Evolutionary conservation across 768 basidiomycete species (phyloP), one percentile per base, ranked within the genome.

Genomic region (Boletus tylopilopsis): DNA sequence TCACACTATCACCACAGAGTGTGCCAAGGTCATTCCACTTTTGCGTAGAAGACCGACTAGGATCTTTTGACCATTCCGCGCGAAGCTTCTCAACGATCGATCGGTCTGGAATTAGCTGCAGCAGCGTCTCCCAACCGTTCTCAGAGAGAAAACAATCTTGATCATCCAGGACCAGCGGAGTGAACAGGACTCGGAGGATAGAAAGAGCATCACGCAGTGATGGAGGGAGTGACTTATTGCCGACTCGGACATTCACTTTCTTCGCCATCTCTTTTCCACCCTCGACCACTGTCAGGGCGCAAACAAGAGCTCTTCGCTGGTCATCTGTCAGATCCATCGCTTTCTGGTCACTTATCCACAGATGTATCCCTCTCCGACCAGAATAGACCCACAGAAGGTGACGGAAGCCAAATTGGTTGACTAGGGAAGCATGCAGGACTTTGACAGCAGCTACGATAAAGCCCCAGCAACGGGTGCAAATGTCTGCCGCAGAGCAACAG

Each of bases 331-430:
- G 76, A 47, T 79, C 84, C 75, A 97, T 79, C 2, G 95, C 96
- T 48, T 86, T 81, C 30, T 78, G 72, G 68, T 99, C 96, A 3
- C 89, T 91, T 54, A 99, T 84, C 96, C 96, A 99, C 66, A 93
- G 77, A 75, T 99, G 96, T 57, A 99, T 99, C 45, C 96, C 96
- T 70, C 96, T 87, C 30, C 96, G 87, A 50, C 96, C 96, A 8
- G 96, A 98, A 69, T 98, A 99, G 25, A 98, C 94, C 95, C 95
- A 99, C 11, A 99, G 75, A 24, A 98, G 78, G 60, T 92, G 85
- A 39, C 79, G 71, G 68, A 87, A 99, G 7, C 94, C 94, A 66
- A 95, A 98, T 56, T 96, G 90, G 16, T 93, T 83, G 22, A 90
- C 78, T 42, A 99, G 78, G 9, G 81, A 76, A 12, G 71, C 62